Evolutionary conservation across 2,329 filamentous ascomycete genomes (phyloP).

Genomic region (Xylaria polymorpha): DNA sequence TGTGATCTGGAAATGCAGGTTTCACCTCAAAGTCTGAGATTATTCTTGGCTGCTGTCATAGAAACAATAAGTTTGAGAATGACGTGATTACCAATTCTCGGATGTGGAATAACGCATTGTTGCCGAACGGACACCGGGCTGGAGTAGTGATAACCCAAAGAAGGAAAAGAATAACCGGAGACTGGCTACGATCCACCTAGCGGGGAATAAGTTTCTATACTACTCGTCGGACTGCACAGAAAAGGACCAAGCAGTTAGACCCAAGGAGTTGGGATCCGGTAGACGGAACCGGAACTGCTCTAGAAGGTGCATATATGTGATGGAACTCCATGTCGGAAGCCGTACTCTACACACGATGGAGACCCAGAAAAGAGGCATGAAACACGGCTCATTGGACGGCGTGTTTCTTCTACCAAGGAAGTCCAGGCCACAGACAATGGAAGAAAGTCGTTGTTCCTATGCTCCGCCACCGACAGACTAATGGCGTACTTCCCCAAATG

Average conservation of each 20-base stretch:
- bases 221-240: neutral
- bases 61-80: neutral
- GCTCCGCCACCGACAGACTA: conserved; percentile 4
- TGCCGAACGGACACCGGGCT: conserved; percentile 8
- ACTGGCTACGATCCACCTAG: conserved; percentile 6
- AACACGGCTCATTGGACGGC: conserved; percentile 12
- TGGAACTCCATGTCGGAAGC: conserved; percentile 14
- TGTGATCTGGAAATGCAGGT: neutral
- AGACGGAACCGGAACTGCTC: conserved; percentile 16
- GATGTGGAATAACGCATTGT: neutral
- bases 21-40: neutral
- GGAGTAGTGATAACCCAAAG: neutral
- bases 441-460: neutral
- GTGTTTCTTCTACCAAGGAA: neutral
- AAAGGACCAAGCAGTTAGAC: conserved; percentile 6
- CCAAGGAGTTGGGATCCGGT: conserved; percentile 14
- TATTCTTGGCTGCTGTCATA: neutral
- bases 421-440: neutral
- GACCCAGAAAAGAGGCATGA: conserved; percentile 5
- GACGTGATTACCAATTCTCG: neutral
- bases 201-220: neutral
- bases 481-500: conserved; percentile 12
- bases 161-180: conserved; percentile 34
- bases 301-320: conserved; percentile 20
- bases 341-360: conserved; percentile 4